These are phyloP conservation scores for Brassica nigra DNA, from an alignment of 345 rosid species.

Conservation along the genomic window DNA sequence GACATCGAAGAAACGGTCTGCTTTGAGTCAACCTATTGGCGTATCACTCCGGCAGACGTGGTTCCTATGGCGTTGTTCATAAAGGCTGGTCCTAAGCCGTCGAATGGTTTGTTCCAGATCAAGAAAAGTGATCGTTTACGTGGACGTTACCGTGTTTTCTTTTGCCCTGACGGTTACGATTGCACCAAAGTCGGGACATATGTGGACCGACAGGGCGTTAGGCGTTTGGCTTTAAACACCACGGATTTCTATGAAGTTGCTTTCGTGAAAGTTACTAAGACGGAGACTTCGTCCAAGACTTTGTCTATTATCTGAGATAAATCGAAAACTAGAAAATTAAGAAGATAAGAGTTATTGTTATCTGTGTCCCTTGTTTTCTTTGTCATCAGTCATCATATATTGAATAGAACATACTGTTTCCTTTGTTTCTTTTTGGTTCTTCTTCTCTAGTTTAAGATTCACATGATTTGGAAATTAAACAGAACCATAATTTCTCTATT, in stretches of 20 bases:
- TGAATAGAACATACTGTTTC: too few relatives aligned
- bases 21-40: neutral
- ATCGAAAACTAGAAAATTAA: too few relatives aligned
- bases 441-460: too few relatives aligned
- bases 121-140: slow-evolving; percentile 33
- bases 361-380: too few relatives aligned
- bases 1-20: too few relatives aligned
- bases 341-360: too few relatives aligned
- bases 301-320: neutral
- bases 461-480: too few relatives aligned
- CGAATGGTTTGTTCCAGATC: slow-evolving; percentile 58
- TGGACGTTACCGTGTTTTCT: slow-evolving; percentile 54
- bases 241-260: slow-evolving; percentile 42
- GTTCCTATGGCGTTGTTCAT: too few relatives aligned
- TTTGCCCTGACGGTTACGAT: slow-evolving; percentile 33
- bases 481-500: too few relatives aligned
- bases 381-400: neutral
- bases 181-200: slow-evolving; percentile 42
- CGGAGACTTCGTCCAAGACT: neutral
- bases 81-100: neutral
- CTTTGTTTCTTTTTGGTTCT: too few relatives aligned
- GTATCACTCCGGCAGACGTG: neutral
- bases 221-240: slow-evolving; percentile 55
- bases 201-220: slow-evolving; percentile 35
- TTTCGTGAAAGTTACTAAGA: slow-evolving; percentile 49